phyloP scores from a whole-genome alignment of 306 rosid genomes.

The Oxytropis ochrocephala region DNA sequence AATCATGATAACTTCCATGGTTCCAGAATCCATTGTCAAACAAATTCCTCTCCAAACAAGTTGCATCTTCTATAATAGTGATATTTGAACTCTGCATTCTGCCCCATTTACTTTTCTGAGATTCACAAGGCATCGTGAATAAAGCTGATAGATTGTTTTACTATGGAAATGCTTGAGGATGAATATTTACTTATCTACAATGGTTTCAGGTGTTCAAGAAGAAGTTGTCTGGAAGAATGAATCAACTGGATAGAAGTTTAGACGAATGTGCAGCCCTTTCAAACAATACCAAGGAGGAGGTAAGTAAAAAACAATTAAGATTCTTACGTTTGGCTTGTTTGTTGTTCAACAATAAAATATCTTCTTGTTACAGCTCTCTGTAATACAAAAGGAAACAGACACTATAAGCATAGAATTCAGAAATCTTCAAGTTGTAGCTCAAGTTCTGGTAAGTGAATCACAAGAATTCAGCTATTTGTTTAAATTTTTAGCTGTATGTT shows the following conservation, averaged over 20 bases:
- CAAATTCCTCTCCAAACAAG: neutral
- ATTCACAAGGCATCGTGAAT: neutral
- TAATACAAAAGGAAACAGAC: conserved; percentile 39
- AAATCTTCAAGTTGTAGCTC: conserved; percentile 45
- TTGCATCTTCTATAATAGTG: neutral
- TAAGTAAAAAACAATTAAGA: conserved; percentile 23
- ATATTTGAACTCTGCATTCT: conserved; percentile 4
- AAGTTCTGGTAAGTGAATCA: conserved; percentile 47
- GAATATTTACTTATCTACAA: conserved; percentile 8
- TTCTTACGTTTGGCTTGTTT: conserved; percentile 1
- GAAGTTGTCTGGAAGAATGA: conserved; percentile 56
- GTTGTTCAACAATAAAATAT: neutral
- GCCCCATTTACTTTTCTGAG: neutral
- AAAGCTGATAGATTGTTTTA: neutral
- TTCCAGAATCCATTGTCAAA: conserved; percentile 5
- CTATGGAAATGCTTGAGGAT: neutral
- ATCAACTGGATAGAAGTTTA: conserved; percentile 44
- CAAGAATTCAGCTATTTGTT: neutral
- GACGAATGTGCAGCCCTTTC: conserved; percentile 47
- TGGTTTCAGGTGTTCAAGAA: conserved; percentile 59
- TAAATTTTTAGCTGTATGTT: neutral
- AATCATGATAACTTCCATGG: neutral
- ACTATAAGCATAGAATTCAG: conserved; percentile 35
- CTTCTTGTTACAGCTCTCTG: conserved; percentile 46
- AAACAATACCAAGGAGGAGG: conserved; percentile 49